Percentiles rank a stretch among this genome's conserved stretches.
Conservation (phyloP, 495 filamentous ascomycete genomes). For the Penicillium desertorum region DNA sequence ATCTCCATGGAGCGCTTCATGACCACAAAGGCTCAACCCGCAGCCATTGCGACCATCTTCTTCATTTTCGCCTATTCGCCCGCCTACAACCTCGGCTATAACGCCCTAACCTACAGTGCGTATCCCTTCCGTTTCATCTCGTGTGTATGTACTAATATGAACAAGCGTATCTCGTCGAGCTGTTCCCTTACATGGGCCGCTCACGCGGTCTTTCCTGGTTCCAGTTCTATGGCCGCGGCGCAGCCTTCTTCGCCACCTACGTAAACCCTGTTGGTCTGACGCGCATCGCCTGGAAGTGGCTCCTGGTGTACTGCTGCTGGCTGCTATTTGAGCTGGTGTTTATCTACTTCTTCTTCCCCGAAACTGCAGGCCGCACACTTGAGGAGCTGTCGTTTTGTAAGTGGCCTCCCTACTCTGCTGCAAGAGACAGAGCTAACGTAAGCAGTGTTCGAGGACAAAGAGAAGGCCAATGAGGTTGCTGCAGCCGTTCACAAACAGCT, state of each 20-base stretch:
- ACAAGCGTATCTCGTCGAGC: constrained; percentile 58
- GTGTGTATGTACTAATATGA: constrained; percentile 2
- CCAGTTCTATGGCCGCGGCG: constrained; percentile 59
- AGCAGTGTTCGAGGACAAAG: constrained; percentile 56
- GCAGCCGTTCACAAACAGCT: constrained; percentile 48
- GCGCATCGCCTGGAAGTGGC: constrained; percentile 61
- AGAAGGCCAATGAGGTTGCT: constrained; percentile 45
- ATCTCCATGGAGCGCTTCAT: constrained; percentile 56
- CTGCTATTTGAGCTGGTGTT: constrained; percentile 56
- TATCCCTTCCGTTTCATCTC: constrained; percentile 25
- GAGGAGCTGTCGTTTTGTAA: constrained; percentile 65
- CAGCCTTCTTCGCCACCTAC: constrained; percentile 59
- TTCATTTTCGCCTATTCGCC: constrained; percentile 65
- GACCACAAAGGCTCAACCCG: constrained; percentile 39
- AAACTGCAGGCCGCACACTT: constrained; percentile 59
- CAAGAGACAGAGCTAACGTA: constrained; percentile 9
- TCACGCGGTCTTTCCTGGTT: constrained; percentile 62
- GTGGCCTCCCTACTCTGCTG: constrained; percentile 21
- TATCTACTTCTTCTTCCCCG: constrained; percentile 64
- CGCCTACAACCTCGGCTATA: constrained; percentile 68
- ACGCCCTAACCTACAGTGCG: constrained; percentile 63
- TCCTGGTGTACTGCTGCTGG: constrained; percentile 63
- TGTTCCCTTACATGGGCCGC: constrained; percentile 63
- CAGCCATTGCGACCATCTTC: constrained; percentile 55
- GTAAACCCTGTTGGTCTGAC: constrained; percentile 64